Base-by-base conservation (phyloP, 805 yeast species). In the Candida pini region DNA sequence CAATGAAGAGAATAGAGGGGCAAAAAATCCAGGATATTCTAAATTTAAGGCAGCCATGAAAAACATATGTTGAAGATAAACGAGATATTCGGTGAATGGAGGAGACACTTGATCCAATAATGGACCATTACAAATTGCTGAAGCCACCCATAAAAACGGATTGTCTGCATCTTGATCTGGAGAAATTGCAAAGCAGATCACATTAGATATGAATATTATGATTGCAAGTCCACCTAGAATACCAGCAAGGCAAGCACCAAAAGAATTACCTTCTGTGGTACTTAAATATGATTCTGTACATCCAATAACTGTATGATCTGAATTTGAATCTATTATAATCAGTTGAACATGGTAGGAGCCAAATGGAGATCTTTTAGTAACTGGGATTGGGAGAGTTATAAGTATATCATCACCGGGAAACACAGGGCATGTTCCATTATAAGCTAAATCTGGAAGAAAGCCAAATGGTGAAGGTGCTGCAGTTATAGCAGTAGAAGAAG, bases 11-110 rank as follows among this genome's bases (percentile, higher is more conserved):
- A 76, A 53, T 10, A 73, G 51, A 1, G 81, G 81, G 40, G 70
- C 81, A 39, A 68, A 73, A 47, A 72, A 77, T 0, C 81, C 84
- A 0, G 88, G 87, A 44, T 73, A 80, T 18, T 63, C 57, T 14
- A 80, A 50, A 42, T 68, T 66, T 19, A 81, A 57, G 4, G 74
- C 80, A 5, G 71, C 73, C 44, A 72, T 63, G 49, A 78, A 73
- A 28, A 76, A 66, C 1, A 77, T 70, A 57, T 71, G 79, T 48
- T 81, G 87, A 22, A 76, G 48, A 52, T 77, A 78, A 14, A 64
- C 54, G 2, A 78, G 43, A 28, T 71, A 65, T 24, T 73, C 73
- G 4, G 61, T 57, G 7, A 67, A 62, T 9, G 70, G 66, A 1
- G 85, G 81, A 31, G 73, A 76, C 29, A 78, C 48, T 33, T 79